A percentile compares a stretch with the other conserved stretches of the same genome.
Evolutionary conservation across 257 asterid genomes (phyloP).

Genomic region (Anisodus acutangulus): DNA sequence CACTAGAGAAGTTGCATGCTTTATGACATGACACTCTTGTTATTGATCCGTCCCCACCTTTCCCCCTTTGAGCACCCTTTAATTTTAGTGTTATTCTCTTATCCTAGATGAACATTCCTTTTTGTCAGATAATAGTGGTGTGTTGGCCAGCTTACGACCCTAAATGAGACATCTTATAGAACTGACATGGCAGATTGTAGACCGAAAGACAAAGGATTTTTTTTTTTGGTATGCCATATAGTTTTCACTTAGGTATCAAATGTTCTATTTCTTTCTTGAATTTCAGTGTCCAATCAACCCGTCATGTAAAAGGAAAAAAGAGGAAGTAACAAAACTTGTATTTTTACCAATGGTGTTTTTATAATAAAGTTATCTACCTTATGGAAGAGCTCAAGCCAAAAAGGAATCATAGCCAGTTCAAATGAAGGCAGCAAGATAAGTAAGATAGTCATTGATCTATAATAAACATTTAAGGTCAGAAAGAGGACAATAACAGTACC

Average conservation of each 20-base stretch:
- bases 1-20: neutral
- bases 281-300: neutral
- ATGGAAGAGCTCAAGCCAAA: constrained; percentile 4
- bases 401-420: neutral
- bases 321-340: neutral
- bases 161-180: neutral
- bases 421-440: neutral
- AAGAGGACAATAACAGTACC: constrained; percentile 50
- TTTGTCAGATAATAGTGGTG: neutral
- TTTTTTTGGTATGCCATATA: neutral
- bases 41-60: neutral
- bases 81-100: no score
- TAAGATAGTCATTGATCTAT: neutral
- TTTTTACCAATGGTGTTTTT: neutral
- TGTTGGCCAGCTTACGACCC: neutral
- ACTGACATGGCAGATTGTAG: constrained; percentile 2
- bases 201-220: neutral
- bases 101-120: neutral
- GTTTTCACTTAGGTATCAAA: neutral
- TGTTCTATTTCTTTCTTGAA: neutral
- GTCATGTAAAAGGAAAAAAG: neutral
- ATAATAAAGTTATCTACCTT: neutral
- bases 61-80: neutral
- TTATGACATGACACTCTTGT: neutral
- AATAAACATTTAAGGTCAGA: constrained; percentile 9